phyloP scores from a whole-genome alignment of 2,329 filamentous ascomycete genomes.

The Plenodomus tracheiphilus region DNA sequence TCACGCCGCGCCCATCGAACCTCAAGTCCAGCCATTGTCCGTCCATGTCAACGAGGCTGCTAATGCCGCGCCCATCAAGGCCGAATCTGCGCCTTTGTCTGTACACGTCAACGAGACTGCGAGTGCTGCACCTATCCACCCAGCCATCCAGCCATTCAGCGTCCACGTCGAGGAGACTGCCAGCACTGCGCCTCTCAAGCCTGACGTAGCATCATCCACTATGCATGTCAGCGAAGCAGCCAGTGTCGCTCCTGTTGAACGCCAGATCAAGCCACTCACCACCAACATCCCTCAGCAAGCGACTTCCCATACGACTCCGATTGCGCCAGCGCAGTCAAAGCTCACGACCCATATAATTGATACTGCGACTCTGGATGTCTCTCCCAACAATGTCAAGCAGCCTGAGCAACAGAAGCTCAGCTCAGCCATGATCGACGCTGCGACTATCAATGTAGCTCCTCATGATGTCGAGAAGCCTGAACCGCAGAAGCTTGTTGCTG shows the following conservation, averaged over 20 bases:
- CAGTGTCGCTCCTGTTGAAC: neutral
- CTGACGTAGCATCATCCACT: neutral
- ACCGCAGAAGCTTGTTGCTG: neutral
- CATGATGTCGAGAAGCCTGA: neutral
- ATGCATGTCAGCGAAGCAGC: neutral
- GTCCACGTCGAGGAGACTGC: neutral
- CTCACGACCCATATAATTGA: neutral
- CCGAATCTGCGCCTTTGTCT: neutral
- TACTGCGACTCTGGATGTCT: neutral
- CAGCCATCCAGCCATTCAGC: neutral
- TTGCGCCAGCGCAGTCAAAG: neutral
- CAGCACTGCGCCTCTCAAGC: neutral
- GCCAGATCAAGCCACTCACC: neutral
- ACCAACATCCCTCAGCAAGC: neutral
- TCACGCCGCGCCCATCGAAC: neutral
- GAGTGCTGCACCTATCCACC: constrained; percentile 1
- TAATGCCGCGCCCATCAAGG: neutral
- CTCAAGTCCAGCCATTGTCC: neutral
- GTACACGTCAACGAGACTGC: neutral
- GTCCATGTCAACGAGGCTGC: neutral
- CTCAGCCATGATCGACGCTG: no score
- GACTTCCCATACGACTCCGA: neutral
- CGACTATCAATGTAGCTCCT: neutral
- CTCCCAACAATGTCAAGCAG: neutral
- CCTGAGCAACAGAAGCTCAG: neutral